Percentiles rank a stretch among this genome's conserved stretches.
phyloP scores from a whole-genome alignment of 2,329 filamentous ascomycete species.

The Pseudogymnoascus sp. region DNA sequence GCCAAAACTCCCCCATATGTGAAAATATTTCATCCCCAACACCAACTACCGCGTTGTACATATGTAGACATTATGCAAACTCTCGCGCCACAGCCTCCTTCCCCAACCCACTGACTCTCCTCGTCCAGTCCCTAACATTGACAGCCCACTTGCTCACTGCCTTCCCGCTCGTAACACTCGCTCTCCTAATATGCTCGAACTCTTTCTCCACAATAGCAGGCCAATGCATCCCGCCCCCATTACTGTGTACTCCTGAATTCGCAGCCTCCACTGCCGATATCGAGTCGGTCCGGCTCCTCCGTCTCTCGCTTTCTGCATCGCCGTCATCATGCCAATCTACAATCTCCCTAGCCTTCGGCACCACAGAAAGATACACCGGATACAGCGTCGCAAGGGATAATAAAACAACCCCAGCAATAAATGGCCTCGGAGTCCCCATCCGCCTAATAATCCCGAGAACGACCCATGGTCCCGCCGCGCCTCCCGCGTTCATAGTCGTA shows the following conservation, averaged over 20 bases:
- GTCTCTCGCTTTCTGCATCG: background rate
- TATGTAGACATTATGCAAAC: background rate
- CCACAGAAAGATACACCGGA: constrained; percentile 24
- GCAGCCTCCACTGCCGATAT: background rate
- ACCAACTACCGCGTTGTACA: background rate
- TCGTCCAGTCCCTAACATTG: background rate
- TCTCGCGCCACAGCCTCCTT: background rate
- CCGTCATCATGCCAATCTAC: constrained; percentile 18
- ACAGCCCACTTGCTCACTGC: background rate
- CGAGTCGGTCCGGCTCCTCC: background rate
- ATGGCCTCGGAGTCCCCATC: background rate
- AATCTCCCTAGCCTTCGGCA: constrained; percentile 18
- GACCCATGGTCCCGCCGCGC: constrained; percentile 24
- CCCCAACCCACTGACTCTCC: background rate
- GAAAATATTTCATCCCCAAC: background rate
- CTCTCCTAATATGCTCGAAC: background rate
- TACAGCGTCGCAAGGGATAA: constrained; percentile 22
- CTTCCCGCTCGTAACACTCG: background rate
- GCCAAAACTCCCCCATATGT: background rate
- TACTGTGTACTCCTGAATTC: background rate
- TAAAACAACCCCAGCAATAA: constrained; percentile 19
- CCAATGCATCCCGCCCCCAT: background rate
- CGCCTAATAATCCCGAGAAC: constrained; percentile 19
- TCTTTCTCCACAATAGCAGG: background rate
- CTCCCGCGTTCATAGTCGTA: constrained; percentile 17